Evolutionary conservation across 306 rosid genomes (phyloP), one percentile per base, ranked within the genome.

Genomic region (Quercus rubra): DNA sequence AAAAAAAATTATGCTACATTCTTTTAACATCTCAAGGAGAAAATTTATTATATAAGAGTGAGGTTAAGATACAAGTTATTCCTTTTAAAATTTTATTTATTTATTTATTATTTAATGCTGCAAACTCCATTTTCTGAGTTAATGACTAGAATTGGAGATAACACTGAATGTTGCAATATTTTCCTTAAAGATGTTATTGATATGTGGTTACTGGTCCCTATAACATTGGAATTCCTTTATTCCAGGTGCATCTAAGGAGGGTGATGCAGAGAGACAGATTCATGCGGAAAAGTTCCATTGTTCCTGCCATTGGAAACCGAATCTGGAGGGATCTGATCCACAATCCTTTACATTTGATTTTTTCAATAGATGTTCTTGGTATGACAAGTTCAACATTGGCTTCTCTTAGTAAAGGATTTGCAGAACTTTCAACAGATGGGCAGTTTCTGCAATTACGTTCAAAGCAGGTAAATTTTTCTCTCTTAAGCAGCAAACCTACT

Each of bases 321-420:
- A 81, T 95, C 82, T 95, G 94, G 94, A 90, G 99, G 84, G 99
- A 95, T 77, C 84, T 95, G 84, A 93, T 95, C 82, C 99, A 95
- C 77, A 95, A 95, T 83, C 99, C 99, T 55, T 80, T 95, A 67
- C 99, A 95, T 84, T 83, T 95, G 78, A 86, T 95, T 85, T 95
- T 93, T 88, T 93, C 97, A 6, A 95, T 95, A 12, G 94, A 95
- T 86, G 99, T 95, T 27, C 91, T 95, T 74, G 98, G 99, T 80
- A 93, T 95, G 98, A 89, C 99, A 73, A 95, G 99, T 79, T 95
- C 99, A 89, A 95, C 99, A 6, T 79, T 95, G 75, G 90, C 99
- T 73, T 95, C 99, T 76, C 88, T 95, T 64, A 90, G 99, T 83
- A 93, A 86, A 87, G 99, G 99, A 78, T 93, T 95, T 81, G 99